These are phyloP conservation scores for Suhomyces xylopsoci DNA, from an alignment of 805 yeast genomes.

Conservation along the genomic window DNA sequence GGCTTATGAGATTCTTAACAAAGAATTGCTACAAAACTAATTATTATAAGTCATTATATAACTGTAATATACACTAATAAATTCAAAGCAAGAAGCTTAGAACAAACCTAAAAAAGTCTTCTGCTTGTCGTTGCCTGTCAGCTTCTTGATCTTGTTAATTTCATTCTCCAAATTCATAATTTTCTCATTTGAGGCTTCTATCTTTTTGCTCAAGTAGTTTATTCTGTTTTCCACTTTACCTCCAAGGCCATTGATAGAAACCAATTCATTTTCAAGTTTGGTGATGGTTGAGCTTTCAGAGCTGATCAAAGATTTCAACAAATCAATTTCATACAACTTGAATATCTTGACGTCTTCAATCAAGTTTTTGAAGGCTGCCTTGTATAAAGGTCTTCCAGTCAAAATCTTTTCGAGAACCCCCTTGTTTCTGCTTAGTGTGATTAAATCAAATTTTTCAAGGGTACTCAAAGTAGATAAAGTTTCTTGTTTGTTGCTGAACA, in stretches of 20 bases:
- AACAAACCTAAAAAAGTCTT: constrained; percentile 7
- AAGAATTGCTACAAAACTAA: constrained; percentile 23
- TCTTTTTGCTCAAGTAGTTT: constrained; percentile 64
- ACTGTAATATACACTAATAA: neutral
- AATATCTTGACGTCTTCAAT: constrained; percentile 54
- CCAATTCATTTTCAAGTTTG: constrained; percentile 69
- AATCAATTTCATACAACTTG: constrained; percentile 62
- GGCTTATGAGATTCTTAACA: constrained; percentile 55
- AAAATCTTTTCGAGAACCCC: constrained; percentile 65
- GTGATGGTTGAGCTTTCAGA: constrained; percentile 61
- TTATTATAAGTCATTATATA: neutral
- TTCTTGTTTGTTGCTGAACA: constrained; percentile 55
- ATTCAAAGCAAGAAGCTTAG: neutral
- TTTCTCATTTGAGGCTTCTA: constrained; percentile 54
- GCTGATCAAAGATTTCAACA: constrained; percentile 51
- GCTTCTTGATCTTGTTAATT: constrained; percentile 19
- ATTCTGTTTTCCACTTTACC: constrained; percentile 61
- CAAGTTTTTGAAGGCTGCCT: constrained; percentile 73
- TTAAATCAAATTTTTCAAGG: constrained; percentile 76
- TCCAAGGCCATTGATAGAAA: constrained; percentile 49
- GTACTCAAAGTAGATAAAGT: constrained; percentile 50
- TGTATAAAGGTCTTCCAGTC: constrained; percentile 83
- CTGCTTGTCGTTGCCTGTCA: neutral
- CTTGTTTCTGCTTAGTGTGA: constrained; percentile 67
- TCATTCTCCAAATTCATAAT: constrained; percentile 28